Evolutionary conservation across 768 basidiomycete species (phyloP).

Genomic region (Tylopilus sp.): DNA sequence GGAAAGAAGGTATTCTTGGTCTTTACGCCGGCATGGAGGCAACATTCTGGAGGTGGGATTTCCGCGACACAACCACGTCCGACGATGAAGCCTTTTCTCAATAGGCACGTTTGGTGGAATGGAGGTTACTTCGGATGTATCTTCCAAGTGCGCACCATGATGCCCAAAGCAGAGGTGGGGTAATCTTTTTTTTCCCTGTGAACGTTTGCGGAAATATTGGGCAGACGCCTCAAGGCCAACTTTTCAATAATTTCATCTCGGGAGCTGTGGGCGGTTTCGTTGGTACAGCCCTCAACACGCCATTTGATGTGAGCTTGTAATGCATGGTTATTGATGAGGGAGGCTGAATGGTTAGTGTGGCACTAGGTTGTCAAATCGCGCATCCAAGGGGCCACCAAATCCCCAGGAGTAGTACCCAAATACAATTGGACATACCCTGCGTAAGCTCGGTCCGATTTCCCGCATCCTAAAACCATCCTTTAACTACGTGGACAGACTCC

Average conservation of each 20-base stretch:
- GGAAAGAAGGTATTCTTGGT: conserved; percentile 77
- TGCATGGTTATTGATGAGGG: background rate
- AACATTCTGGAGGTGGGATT: conserved; percentile 86
- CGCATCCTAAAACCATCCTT: background rate
- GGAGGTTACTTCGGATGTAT: conserved; percentile 96
- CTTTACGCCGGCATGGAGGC: conserved; percentile 95
- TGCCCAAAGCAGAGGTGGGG: conserved; percentile 83
- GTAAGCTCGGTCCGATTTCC: conserved; percentile 25
- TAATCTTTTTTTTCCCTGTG: background rate
- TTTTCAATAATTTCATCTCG: conserved; percentile 91
- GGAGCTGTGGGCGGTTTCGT: conserved; percentile 87
- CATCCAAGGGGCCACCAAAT: conserved; percentile 71
- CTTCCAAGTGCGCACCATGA: conserved; percentile 71
- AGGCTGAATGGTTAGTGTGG: background rate
- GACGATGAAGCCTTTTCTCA: background rate
- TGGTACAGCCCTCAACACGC: conserved; percentile 90
- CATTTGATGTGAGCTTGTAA: conserved; percentile 48
- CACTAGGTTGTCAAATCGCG: conserved; percentile 97
- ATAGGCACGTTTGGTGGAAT: conserved; percentile 85
- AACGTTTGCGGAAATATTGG: background rate
- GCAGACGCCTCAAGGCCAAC: conserved; percentile 61
- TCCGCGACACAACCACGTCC: background rate
- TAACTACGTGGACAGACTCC: conserved; percentile 38
- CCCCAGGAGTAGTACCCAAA: conserved; percentile 73
- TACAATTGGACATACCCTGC: conserved; percentile 97